phyloP scores from a whole-genome alignment of 352 stramenopile genomes.

The Globisporangium takayamanum region DNA sequence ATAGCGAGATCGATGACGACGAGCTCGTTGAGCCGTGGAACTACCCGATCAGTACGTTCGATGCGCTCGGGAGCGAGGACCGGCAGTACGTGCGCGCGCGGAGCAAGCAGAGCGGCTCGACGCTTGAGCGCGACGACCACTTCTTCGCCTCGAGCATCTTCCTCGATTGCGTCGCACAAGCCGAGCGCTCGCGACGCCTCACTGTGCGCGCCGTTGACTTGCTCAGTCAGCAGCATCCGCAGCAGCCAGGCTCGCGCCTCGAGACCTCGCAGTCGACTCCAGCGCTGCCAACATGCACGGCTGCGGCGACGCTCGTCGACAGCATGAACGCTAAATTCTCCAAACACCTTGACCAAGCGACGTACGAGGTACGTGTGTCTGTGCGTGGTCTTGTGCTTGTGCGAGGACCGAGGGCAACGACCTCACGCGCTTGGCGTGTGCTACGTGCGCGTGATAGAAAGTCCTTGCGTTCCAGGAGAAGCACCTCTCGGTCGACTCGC shows the following conservation, averaged over 20 bases:
- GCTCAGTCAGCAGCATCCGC: slow-evolving; percentile 13
- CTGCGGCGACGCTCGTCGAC: slow-evolving; percentile 16
- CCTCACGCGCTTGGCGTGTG: no score
- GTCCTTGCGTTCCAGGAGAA: slow-evolving; percentile 39
- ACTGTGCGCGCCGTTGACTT: slow-evolving; percentile 51
- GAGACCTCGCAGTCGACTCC: slow-evolving; percentile 12
- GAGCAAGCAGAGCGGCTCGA: slow-evolving; percentile 46
- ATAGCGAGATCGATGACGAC: not conserved
- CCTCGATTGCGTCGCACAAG: slow-evolving; percentile 60
- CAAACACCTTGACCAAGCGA: slow-evolving; percentile 22
- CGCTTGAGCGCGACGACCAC: slow-evolving; percentile 52
- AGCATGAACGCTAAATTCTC: slow-evolving; percentile 38
- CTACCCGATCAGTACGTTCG: slow-evolving; percentile 58
- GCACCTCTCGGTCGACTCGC: slow-evolving; percentile 24
- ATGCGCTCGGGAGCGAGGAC: slow-evolving; percentile 50
- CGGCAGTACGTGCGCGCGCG: slow-evolving; percentile 55
- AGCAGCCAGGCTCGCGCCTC: not conserved
- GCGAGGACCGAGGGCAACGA: no score
- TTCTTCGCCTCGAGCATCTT: slow-evolving; percentile 63
- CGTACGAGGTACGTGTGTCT: slow-evolving; percentile 26
- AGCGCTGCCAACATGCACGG: slow-evolving; percentile 15
- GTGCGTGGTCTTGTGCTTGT: not conserved
- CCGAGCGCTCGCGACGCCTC: slow-evolving; percentile 51
- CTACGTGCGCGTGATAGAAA: slow-evolving; percentile 15
- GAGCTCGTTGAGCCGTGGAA: slow-evolving; percentile 41